Conservation (phyloP, 2,329 filamentous ascomycete species). For the Paracorniculantispora psalliotae region DNA sequence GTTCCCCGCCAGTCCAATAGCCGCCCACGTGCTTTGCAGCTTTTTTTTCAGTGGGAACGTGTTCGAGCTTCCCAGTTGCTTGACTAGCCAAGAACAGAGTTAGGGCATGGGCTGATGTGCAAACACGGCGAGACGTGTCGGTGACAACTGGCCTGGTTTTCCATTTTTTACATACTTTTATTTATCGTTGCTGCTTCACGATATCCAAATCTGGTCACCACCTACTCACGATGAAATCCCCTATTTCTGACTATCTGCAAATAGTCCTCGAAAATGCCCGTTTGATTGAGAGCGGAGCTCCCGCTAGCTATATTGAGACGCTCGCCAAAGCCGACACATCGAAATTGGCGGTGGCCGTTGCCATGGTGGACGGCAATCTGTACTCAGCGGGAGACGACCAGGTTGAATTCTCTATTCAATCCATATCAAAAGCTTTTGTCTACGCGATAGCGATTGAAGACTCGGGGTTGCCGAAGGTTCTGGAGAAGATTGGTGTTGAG, state of each 20-base stretch:
- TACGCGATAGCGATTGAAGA: constrained; percentile 37
- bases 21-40: no score
- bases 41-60: no score
- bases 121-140: neutral
- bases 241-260: constrained; percentile 31
- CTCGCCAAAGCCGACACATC: constrained; percentile 34
- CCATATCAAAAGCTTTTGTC: constrained; percentile 37
- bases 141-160: neutral
- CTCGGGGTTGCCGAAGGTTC: constrained; percentile 27
- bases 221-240: constrained; percentile 26
- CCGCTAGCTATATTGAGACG: constrained; percentile 34
- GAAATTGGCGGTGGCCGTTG: constrained; percentile 33
- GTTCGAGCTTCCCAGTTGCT: neutral
- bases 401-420: constrained; percentile 37
- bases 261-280: constrained; percentile 28
- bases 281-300: constrained; percentile 25
- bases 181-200: neutral
- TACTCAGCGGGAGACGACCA: constrained; percentile 35
- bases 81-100: neutral
- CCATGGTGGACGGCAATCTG: constrained; percentile 35
- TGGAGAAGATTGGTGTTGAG: constrained; percentile 36
- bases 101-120: neutral
- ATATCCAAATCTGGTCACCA: neutral
- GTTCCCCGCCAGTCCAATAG: no score
- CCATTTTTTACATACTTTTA: neutral